phyloP scores from a whole-genome alignment of 371 early-diverging fungal species.

The Mucor velutinosus region DNA sequence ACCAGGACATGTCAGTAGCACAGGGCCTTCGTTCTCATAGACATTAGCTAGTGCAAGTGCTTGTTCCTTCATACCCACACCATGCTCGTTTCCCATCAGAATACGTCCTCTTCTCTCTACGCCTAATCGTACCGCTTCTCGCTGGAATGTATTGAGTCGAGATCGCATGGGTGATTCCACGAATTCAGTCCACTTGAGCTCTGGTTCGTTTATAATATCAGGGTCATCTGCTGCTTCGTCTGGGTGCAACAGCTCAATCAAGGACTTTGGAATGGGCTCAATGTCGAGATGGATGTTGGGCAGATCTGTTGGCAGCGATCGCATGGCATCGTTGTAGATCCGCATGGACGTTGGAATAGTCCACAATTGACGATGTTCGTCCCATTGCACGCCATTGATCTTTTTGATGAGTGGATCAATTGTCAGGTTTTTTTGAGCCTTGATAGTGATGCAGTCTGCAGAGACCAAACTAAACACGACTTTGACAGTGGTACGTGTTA shows the following conservation, averaged over 20 bases:
- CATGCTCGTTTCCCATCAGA: conserved; percentile 97
- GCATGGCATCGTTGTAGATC: conserved; percentile 23
- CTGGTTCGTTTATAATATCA: neutral
- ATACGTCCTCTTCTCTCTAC: conserved; percentile 51
- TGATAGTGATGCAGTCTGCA: conserved; percentile 20
- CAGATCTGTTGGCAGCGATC: conserved; percentile 16
- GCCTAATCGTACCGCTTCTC: conserved; percentile 53
- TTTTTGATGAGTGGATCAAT: conserved; percentile 26
- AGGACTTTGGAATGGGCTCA: conserved; percentile 10
- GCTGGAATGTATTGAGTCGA: conserved; percentile 50
- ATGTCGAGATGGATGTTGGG: conserved; percentile 27
- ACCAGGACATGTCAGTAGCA: conserved; percentile 64
- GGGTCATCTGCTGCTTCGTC: neutral
- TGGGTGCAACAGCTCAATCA: neutral
- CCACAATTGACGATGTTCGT: conserved; percentile 12
- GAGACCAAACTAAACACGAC: conserved; percentile 28
- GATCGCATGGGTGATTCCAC: conserved; percentile 21
- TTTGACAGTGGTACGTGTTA: conserved; percentile 5
- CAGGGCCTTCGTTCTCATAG: conserved; percentile 60
- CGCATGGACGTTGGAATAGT: conserved; percentile 27
- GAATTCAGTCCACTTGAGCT: conserved; percentile 16
- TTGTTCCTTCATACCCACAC: conserved; percentile 94
- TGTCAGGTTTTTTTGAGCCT: conserved; percentile 15
- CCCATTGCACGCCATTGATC: conserved; percentile 20
- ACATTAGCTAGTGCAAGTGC: conserved; percentile 66